Conservation (phyloP, 768 basidiomycete genomes). For the Dacryopinax spathularia region DNA sequence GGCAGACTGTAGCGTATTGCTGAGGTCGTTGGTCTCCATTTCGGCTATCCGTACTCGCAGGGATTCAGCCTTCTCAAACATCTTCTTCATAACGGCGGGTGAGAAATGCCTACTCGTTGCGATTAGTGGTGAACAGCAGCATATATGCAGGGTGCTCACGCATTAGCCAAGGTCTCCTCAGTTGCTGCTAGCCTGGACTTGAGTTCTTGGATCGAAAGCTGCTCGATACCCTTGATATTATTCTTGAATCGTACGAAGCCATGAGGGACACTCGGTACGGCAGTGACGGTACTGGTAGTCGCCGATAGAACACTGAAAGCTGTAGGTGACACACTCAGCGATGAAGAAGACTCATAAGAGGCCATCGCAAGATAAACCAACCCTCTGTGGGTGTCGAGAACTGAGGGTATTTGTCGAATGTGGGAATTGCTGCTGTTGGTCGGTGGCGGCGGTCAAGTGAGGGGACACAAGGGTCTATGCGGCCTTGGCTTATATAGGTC, state of each 20-base stretch:
- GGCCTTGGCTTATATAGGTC: neutral
- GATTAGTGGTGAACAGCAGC: neutral
- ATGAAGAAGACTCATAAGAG: conserved; percentile 4
- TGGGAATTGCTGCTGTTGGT: conserved; percentile 1
- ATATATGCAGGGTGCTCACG: neutral
- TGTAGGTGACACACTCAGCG: conserved; percentile 2
- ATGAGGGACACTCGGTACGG: neutral
- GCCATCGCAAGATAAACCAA: conserved; percentile 2
- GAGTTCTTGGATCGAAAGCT: neutral
- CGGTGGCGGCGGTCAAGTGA: neutral
- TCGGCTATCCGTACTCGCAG: neutral
- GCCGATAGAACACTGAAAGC: neutral
- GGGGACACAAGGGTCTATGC: neutral
- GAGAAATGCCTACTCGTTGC: neutral
- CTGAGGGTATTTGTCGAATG: neutral
- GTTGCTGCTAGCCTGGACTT: neutral
- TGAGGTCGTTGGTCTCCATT: neutral
- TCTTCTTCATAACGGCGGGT: neutral
- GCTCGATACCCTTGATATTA: neutral
- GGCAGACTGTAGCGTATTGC: neutral
- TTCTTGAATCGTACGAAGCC: conserved; percentile 1
- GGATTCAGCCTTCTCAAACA: neutral
- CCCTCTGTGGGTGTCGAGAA: neutral
- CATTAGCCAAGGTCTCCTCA: neutral
- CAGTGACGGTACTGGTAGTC: neutral